Evolutionary conservation across 768 basidiomycete genomes (phyloP).

Genomic region (Pleurotus eryngii): DNA sequence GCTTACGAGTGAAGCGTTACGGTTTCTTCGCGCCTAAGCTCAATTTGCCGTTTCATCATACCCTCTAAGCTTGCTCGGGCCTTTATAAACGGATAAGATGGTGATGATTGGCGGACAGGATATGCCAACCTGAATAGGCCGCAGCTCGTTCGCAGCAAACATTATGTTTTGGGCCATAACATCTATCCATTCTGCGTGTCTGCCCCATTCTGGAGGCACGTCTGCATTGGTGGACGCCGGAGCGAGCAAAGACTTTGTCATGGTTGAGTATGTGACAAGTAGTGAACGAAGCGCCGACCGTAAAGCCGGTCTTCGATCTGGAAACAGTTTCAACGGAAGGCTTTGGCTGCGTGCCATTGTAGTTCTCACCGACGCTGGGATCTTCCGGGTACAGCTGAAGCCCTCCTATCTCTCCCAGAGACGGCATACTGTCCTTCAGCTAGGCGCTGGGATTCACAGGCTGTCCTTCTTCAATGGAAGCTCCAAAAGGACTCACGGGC

Average conservation of each 20-base stretch:
- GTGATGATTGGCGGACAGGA: background rate
- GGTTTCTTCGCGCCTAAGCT: constrained; percentile 72
- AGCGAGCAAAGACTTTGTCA: constrained; percentile 71
- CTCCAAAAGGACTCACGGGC: constrained; percentile 57
- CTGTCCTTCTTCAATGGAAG: constrained; percentile 13
- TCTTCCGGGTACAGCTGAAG: constrained; percentile 78
- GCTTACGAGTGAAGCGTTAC: constrained; percentile 64
- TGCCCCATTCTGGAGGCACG: constrained; percentile 66
- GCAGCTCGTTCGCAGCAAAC: constrained; percentile 85
- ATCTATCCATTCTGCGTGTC: constrained; percentile 77
- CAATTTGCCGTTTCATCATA: constrained; percentile 79
- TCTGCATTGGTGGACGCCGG: constrained; percentile 47
- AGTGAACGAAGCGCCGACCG: constrained; percentile 71
- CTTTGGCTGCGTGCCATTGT: background rate
- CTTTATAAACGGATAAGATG: constrained; percentile 29
- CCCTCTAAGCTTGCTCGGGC: constrained; percentile 78
- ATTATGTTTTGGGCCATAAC: constrained; percentile 83
- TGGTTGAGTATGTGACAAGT: constrained; percentile 72
- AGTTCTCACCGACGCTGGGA: constrained; percentile 55
- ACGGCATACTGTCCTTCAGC: constrained; percentile 83
- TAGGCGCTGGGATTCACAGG: constrained; percentile 23
- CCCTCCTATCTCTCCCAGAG: constrained; percentile 77
- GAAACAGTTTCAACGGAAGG: background rate
- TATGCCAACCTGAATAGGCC: constrained; percentile 72
- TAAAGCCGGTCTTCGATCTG: constrained; percentile 78